phyloP scores from a whole-genome alignment of 2,329 filamentous ascomycete species.

The Ceratocystis lukuohia region DNA sequence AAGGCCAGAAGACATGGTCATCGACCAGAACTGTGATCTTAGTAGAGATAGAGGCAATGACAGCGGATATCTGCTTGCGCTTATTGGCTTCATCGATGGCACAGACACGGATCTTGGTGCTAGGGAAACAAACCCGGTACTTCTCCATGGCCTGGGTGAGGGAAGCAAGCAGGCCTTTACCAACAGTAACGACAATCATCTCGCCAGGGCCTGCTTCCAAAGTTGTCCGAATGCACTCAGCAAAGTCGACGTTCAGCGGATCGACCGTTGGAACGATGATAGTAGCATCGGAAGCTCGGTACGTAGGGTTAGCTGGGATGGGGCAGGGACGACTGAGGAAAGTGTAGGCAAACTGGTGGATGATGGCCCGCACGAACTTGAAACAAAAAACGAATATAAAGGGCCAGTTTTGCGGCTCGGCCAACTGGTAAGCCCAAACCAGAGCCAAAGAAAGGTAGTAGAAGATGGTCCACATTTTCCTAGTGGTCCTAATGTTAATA shows the following conservation, averaged over 20 bases:
- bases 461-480: not conserved
- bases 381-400: constrained; percentile 25
- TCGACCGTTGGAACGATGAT: constrained; percentile 41
- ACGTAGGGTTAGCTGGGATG: constrained; percentile 24
- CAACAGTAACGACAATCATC: constrained; percentile 36
- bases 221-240: constrained; percentile 30
- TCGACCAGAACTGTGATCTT: constrained; percentile 35
- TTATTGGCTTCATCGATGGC: constrained; percentile 31
- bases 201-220: constrained; percentile 28
- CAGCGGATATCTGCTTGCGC: constrained; percentile 34
- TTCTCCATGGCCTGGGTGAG: constrained; percentile 20
- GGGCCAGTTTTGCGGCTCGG: not conserved
- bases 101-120: constrained; percentile 25
- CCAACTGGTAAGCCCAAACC: not conserved
- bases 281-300: constrained; percentile 31
- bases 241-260: constrained; percentile 31
- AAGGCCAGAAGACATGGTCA: constrained; percentile 41
- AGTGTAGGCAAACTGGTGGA: constrained; percentile 31
- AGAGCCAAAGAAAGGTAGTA: not conserved
- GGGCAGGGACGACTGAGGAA: constrained; percentile 28
- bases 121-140: constrained; percentile 7
- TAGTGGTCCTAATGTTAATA: not conserved
- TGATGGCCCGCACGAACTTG: constrained; percentile 34
- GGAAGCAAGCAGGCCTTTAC: constrained; percentile 23
- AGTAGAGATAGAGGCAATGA: constrained; percentile 29